Percentiles rank a stretch among this genome's conserved stretches.
Conservation (phyloP, 129 eudicot genomes). For the Lonicera japonica region DNA sequence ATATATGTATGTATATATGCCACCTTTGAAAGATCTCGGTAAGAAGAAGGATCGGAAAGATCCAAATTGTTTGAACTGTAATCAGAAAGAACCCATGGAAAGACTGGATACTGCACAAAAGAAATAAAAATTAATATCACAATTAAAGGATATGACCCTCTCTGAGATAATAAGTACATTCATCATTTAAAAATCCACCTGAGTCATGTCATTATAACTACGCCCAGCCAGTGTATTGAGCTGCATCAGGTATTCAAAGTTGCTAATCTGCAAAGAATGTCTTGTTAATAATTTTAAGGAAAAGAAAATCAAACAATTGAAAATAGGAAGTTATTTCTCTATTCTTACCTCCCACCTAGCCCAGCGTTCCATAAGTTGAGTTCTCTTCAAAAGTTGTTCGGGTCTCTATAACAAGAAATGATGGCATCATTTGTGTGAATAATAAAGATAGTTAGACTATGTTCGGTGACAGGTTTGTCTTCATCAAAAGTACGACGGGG, state of each 20-base stretch:
- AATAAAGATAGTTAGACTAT: not conserved
- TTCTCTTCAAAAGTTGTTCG: conserved; percentile 87
- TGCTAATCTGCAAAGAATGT: conserved; percentile 84
- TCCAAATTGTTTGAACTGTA: conserved; percentile 71
- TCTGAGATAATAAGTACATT: conserved; percentile 6
- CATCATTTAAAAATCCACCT: conserved; percentile 32
- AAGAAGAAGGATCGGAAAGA: conserved; percentile 73
- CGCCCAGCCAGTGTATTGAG: conserved; percentile 99
- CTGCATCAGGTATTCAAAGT: conserved; percentile 98
- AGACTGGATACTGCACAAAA: conserved; percentile 87
- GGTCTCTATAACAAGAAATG: conserved; percentile 63
- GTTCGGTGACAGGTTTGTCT: not conserved
- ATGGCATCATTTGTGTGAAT: conserved; percentile 16
- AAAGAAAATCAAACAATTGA: not conserved
- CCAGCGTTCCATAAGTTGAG: conserved; percentile 99
- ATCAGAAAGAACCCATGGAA: conserved; percentile 98
- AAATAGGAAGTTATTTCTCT: conserved; percentile 7
- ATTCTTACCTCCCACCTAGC: conserved; percentile 93
- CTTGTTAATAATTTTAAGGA: conserved; percentile 9
- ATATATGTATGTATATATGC: not conserved
- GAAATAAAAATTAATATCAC: conserved; percentile 7
- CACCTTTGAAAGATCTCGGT: conserved; percentile 97
- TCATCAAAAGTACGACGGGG: not conserved
- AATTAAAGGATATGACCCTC: not conserved
- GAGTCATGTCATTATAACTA: conserved; percentile 95